Evolutionary conservation across 2,329 filamentous ascomycete genomes (phyloP).

Genomic region (Aspergillus transmontanensis): DNA sequence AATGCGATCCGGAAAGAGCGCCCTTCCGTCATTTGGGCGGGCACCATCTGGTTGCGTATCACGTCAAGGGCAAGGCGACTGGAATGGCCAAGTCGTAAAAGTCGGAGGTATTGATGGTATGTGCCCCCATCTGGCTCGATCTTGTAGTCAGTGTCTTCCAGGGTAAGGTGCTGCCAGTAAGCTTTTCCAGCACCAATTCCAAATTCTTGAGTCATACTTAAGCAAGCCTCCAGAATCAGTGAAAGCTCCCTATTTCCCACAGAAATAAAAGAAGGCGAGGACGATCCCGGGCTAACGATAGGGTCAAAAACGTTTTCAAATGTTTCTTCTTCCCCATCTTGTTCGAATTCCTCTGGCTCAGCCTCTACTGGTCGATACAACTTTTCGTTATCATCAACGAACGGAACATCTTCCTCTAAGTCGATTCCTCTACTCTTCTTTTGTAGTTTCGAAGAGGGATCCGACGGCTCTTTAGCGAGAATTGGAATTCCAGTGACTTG

Average conservation of each 20-base stretch:
- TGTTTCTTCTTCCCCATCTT: constrained; percentile 29
- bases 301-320: constrained; percentile 42
- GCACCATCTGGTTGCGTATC: constrained; percentile 57
- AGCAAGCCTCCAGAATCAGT: constrained; percentile 66
- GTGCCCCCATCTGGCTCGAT: constrained; percentile 73
- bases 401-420: constrained; percentile 31
- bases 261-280: constrained; percentile 38
- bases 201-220: constrained; percentile 53
- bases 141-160: constrained; percentile 47
- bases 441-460: constrained; percentile 2
- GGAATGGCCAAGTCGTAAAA: constrained; percentile 67
- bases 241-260: constrained; percentile 65
- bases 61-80: constrained; percentile 64
- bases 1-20: constrained; percentile 73
- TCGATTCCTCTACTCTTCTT: neutral
- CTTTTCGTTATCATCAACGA: constrained; percentile 30
- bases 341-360: constrained; percentile 15
- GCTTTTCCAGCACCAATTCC: constrained; percentile 62
- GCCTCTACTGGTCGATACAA: constrained; percentile 23
- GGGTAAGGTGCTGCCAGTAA: constrained; percentile 78
- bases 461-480: constrained; percentile 26
- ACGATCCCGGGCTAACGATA: constrained; percentile 18
- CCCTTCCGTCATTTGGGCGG: constrained; percentile 44
- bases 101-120: constrained; percentile 67
- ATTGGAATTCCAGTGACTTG: constrained; percentile 76